Evolutionary conservation across 441 rosid genomes (phyloP).

Genomic region (Populus trichocarpa): DNA sequence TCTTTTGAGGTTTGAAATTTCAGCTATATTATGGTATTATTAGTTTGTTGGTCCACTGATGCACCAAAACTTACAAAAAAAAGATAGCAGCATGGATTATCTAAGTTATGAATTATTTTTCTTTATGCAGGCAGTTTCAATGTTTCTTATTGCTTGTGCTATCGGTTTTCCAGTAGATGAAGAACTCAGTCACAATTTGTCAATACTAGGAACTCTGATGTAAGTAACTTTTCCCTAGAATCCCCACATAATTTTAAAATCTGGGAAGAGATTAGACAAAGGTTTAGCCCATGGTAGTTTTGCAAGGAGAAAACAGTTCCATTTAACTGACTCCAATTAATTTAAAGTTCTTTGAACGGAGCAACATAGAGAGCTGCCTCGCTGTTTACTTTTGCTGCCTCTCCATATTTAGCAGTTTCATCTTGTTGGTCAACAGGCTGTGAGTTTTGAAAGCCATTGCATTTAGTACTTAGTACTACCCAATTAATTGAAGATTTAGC

Average conservation of each 20-base stretch:
- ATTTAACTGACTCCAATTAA: too few relatives aligned
- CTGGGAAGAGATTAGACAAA: not conserved
- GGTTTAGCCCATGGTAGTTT: not conserved
- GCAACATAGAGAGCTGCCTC: not conserved
- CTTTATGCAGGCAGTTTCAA: conserved; percentile 59
- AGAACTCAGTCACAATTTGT: conserved; percentile 56
- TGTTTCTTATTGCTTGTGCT: conserved; percentile 56
- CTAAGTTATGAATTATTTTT: conserved; percentile 1
- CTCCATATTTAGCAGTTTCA: not conserved
- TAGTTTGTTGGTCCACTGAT: not conserved
- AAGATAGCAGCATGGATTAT: not conserved
- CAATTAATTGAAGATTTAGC: not conserved
- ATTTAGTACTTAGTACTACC: not conserved
- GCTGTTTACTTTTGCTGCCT: not conserved
- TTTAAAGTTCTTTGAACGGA: not conserved
- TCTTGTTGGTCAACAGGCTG: not conserved
- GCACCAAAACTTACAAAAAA: not conserved
- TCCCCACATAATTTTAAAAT: not conserved
- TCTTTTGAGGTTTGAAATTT: not conserved
- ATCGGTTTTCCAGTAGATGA: conserved; percentile 55
- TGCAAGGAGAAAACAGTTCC: not conserved
- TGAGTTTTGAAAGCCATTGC: not conserved
- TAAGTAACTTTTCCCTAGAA: conserved; percentile 33
- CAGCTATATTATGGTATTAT: not conserved
- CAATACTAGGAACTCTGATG: conserved; percentile 66